Evolutionary conservation across 2,329 filamentous ascomycete species (phyloP), one percentile per base, ranked within the genome.

Genomic region (Penicillium sp.): DNA sequence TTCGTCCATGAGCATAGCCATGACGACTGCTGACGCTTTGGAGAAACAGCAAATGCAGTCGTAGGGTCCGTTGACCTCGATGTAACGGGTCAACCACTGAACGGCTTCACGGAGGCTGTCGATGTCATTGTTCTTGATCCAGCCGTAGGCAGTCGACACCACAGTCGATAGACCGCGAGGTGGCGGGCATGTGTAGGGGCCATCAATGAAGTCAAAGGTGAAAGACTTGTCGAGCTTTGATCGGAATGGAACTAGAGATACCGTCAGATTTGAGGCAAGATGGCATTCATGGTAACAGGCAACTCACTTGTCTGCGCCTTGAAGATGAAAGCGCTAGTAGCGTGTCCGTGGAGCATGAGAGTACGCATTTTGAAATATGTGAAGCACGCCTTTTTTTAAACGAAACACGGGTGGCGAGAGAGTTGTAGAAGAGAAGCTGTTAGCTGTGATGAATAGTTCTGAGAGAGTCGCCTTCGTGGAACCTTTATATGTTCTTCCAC

Each of bases 1-100:
- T 19, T 49, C 46, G 19, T 49, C 46, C 46, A 49, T 49, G 10
- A 49, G 29, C 46, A 49, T 49, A 3, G 46, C 31, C 27, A 49
- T 49, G 11, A 49, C 46, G 26, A 31, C 27, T 9, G 31, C 46
- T 21, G 46, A 29, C 2, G 27, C 46, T 21, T 49, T 49, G 27
- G 46, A 49, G 31, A 49, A 49, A 33, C 27, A 33, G 46, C 46
- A 49, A 19, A 49, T 49, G 46, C 46, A 49, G 31, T 49, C 46
- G 19, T 49, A 49, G 3, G 46, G 46, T 21, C 46, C 46, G 31
- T 49, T 49, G 10, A 33, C 21, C 7, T 49, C 46, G 21, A 49
- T 37, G 21, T 49, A 49, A 4, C 10, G 4, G 14, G 29, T 25
- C 16, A 49, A 31, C 46, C 46, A 49, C 10, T 49, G 27, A 19